Evolutionary conservation across 1,139 yeast species (phyloP).

Genomic region (Meyerozyma athensensis): DNA sequence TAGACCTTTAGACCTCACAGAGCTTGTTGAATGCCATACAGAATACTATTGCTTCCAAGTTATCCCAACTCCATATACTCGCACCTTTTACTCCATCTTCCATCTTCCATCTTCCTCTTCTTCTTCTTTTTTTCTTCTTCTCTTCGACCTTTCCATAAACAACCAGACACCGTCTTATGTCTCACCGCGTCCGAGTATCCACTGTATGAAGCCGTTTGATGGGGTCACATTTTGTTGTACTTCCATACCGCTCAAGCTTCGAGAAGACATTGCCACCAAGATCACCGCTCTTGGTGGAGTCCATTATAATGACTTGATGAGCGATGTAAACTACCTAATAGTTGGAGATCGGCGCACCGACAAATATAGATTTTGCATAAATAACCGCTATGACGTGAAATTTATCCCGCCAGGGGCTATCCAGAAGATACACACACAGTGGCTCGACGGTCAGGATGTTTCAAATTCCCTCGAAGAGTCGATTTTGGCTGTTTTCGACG

Average conservation of each 20-base stretch:
- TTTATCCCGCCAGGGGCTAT: slow-evolving; percentile 50
- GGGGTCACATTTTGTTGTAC: slow-evolving; percentile 42
- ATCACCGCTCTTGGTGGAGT: slow-evolving; percentile 61
- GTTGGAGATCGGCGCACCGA: slow-evolving; percentile 67
- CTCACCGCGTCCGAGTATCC: too few species aligned
- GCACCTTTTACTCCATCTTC: neutral
- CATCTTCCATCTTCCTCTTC: neutral
- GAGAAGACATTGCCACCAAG: slow-evolving; percentile 33
- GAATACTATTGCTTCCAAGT: too few species aligned
- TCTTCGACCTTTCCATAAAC: neutral
- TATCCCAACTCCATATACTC: neutral
- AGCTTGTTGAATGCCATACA: too few species aligned
- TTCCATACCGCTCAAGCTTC: slow-evolving; percentile 25
- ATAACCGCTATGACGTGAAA: slow-evolving; percentile 53
- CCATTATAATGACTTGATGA: slow-evolving; percentile 56
- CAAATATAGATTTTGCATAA: slow-evolving; percentile 62
- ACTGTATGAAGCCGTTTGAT: slow-evolving; percentile 22
- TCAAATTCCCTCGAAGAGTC: slow-evolving; percentile 15
- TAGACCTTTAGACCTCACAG: too few species aligned
- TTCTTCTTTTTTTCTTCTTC: neutral
- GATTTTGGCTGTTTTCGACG: slow-evolving; percentile 42
- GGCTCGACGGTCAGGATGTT: slow-evolving; percentile 50
- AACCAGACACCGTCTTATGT: too few species aligned
- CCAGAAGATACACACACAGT: slow-evolving; percentile 38
- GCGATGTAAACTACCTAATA: slow-evolving; percentile 60